Base-by-base conservation (phyloP, 805 yeast genomes). In the Schizosaccharomyces japonicus region DNA sequence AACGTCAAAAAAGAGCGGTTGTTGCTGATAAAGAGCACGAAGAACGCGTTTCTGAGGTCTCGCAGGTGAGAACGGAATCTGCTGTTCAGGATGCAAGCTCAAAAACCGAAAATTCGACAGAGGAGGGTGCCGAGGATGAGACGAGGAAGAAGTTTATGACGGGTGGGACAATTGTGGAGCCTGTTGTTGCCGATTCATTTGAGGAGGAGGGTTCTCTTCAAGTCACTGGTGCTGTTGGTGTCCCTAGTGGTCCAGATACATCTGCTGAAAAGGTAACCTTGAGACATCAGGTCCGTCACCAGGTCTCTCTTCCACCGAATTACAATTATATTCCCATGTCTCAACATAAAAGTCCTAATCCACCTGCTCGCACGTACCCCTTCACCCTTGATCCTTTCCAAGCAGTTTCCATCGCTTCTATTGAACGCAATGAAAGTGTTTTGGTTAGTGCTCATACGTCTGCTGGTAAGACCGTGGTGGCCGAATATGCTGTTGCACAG, bases 381-480 rank as follows among this genome's bases (percentile, higher is more conserved):
- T 90, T 90, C 63, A 73, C 76, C 0, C 69, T 90, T 54, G 99
- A 90, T 70, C 95, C 98, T 28, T 90, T 90, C 69, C 99, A 90
- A 66, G 94, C 90, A 55, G 85, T 94, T 17, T 80, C 96, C 13
- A 78, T 90, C 52, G 84, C 94, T 8, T 87, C 96, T 64, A 90
- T 90, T 53, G 96, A 90, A 61, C 71, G 96, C 58, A 73, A 76
- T 55, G 96, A 87, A 63, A 79, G 94, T 1, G 99, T 90, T 23
- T 68, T 90, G 55, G 98, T 90, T 4, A 84, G 95, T 30, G 99
- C 99, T 7, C 96, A 84, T 57, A 85, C 95, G 0, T 84, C 95
- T 47, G 95, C 95, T 8, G 95, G 95, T 66, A 85, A 85, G 59
- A 85, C 95, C 0, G 95, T 85, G 44, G 95, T 85, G 39, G 95